phyloP scores from a whole-genome alignment of 148 eudicot genomes.

The Oxyria digyna region DNA sequence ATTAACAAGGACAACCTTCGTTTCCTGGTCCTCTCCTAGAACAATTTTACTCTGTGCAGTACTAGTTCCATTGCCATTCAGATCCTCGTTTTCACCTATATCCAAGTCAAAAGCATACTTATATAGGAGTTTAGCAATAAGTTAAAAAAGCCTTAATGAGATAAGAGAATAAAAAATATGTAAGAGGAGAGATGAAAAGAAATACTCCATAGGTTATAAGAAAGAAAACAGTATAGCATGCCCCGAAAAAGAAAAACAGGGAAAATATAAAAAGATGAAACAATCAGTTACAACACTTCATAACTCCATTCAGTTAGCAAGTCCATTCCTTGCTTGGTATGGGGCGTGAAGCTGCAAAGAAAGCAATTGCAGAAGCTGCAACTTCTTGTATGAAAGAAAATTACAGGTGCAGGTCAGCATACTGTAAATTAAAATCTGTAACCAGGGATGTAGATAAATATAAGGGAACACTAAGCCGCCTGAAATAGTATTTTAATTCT shows the following conservation, averaged over 20 bases:
- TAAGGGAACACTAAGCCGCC: not conserved
- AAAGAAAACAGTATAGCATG: not conserved
- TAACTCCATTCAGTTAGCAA: not conserved
- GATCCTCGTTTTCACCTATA: conserved; percentile 24
- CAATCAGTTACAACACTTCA: not conserved
- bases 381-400: not conserved
- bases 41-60: conserved; percentile 13
- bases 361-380: not conserved
- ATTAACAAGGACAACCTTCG: not conserved
- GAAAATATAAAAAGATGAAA: not conserved
- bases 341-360: not conserved
- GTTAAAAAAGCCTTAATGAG: not conserved
- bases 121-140: not conserved
- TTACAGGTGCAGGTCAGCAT: not conserved
- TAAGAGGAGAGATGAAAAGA: not conserved
- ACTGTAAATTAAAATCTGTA: not conserved
- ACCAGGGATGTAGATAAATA: not conserved
- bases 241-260: not conserved
- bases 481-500: not conserved
- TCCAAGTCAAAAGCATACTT: conserved; percentile 9
- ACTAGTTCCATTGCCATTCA: conserved; percentile 16
- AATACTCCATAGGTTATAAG: not conserved
- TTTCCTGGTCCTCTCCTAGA: conserved; percentile 15
- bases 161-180: not conserved
- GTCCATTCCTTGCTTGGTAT: not conserved